phyloP scores from a whole-genome alignment of 2,329 filamentous ascomycete genomes.

The Plectosphaerella plurivora region DNA sequence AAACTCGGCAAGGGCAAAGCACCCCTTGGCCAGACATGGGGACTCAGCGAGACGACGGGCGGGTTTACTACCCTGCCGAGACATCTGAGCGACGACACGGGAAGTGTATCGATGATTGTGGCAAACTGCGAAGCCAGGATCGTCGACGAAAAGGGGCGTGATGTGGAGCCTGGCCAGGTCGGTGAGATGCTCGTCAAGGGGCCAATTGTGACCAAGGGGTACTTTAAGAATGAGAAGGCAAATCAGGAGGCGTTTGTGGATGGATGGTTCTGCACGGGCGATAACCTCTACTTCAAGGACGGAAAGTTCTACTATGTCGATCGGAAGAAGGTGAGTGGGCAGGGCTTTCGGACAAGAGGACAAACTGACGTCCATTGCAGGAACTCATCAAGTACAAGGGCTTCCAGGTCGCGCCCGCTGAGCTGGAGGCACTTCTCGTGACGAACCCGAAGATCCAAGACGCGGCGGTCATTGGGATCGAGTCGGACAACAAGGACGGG shows the following conservation, averaged over 20 bases:
- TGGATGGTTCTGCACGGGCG: conserved; percentile 74
- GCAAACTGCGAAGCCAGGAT: conserved; percentile 30
- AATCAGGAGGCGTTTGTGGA: conserved; percentile 54
- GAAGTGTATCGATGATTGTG: conserved; percentile 38
- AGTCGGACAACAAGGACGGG: not conserved
- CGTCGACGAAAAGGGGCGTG: conserved; percentile 31
- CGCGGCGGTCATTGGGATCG: conserved; percentile 56
- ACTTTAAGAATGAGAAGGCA: conserved; percentile 63
- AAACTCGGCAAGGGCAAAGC: conserved; percentile 40
- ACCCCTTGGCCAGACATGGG: conserved; percentile 50
- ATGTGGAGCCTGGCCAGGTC: conserved; percentile 31
- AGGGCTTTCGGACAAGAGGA: not conserved
- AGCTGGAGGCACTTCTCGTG: conserved; percentile 48
- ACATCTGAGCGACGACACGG: conserved; percentile 35
- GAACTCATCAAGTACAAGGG: conserved; percentile 59
- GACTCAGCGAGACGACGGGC: conserved; percentile 51
- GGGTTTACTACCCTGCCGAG: conserved; percentile 40
- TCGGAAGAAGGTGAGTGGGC: conserved; percentile 55
- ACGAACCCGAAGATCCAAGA: conserved; percentile 42
- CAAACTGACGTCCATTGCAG: conserved; percentile 39
- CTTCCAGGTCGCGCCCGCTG: conserved; percentile 62
- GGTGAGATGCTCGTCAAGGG: conserved; percentile 67
- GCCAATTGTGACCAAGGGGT: conserved; percentile 68
- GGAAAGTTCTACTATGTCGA: conserved; percentile 76
- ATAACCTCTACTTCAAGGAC: conserved; percentile 67